phyloP scores from a whole-genome alignment of 2,329 filamentous ascomycete genomes.

The Penicillium glabrum region DNA sequence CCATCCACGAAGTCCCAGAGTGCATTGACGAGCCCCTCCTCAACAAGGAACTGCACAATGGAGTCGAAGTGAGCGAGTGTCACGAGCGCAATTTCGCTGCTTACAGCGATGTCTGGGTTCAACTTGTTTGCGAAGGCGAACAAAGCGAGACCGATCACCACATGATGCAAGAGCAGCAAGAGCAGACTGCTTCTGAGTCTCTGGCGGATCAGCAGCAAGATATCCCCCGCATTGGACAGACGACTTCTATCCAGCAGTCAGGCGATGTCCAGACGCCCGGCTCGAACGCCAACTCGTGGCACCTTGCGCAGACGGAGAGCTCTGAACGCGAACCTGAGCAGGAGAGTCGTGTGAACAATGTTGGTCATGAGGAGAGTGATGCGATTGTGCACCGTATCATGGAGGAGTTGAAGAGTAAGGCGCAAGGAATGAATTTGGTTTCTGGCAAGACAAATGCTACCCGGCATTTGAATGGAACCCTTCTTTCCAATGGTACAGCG shows the following conservation, averaged over 20 bases:
- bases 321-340: constrained; percentile 17
- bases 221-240: constrained; percentile 10
- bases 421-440: constrained; percentile 13
- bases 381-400: constrained; percentile 16
- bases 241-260: constrained; percentile 7
- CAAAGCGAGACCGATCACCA: not conserved
- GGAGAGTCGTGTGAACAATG: constrained; percentile 18
- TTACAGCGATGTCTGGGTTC: constrained; percentile 32
- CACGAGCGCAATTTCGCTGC: constrained; percentile 21
- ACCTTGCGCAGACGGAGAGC: constrained; percentile 4
- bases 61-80: constrained; percentile 27
- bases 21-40: constrained; percentile 32
- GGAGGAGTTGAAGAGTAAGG: constrained; percentile 13
- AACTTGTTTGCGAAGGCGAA: constrained; percentile 27
- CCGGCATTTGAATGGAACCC: constrained; percentile 3
- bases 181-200: not conserved
- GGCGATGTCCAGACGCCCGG: constrained; percentile 20
- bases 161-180: not conserved
- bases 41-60: constrained; percentile 18
- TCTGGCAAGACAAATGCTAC: constrained; percentile 16
- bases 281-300: constrained; percentile 20
- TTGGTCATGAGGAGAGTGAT: constrained; percentile 19
- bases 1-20: constrained; percentile 33
- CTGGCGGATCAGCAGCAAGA: constrained; percentile 5
- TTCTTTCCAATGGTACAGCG: constrained; percentile 15